Evolutionary conservation across 2,329 filamentous ascomycete species (phyloP).

Genomic region (Aureobasidium subglaciale): DNA sequence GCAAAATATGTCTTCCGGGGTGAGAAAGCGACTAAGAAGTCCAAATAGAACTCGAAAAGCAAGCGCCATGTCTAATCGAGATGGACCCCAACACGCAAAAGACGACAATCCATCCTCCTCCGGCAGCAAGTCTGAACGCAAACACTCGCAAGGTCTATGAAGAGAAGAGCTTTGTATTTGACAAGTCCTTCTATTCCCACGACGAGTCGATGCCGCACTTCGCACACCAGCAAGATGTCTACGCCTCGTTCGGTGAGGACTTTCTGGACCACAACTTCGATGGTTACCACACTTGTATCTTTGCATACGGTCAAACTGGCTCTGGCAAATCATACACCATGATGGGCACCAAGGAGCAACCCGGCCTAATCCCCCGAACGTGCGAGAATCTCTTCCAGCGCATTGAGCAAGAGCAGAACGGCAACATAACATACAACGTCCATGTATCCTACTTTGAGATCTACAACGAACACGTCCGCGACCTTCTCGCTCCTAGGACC

Average conservation of each 20-base stretch:
- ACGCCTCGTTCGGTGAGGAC: constrained; percentile 88
- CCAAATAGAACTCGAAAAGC: constrained; percentile 65
- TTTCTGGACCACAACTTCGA: constrained; percentile 99
- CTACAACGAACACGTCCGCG: constrained; percentile 97
- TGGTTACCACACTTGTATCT: constrained; percentile 98
- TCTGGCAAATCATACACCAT: constrained; percentile 97
- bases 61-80: constrained; percentile 75
- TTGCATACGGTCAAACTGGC: constrained; percentile 95
- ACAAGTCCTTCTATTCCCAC: constrained; percentile 98
- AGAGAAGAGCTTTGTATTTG: constrained; percentile 89
- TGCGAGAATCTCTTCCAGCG: constrained; percentile 94
- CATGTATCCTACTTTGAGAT: constrained; percentile 98
- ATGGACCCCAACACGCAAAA: constrained; percentile 86
- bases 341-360: constrained; percentile 83
- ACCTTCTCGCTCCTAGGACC: constrained; percentile 74
- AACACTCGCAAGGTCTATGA: constrained; percentile 70
- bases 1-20: not conserved
- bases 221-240: constrained; percentile 85
- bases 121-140: constrained; percentile 23
- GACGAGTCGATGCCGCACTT: constrained; percentile 73
- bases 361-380: constrained; percentile 87
- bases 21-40: not conserved
- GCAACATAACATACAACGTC: constrained; percentile 93
- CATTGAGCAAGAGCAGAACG: constrained; percentile 75
- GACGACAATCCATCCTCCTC: constrained; percentile 70